These are phyloP conservation scores for Radiomyces spectabilis DNA, from an alignment of 192 early-diverging fungal genomes.

Conservation along the genomic window DNA sequence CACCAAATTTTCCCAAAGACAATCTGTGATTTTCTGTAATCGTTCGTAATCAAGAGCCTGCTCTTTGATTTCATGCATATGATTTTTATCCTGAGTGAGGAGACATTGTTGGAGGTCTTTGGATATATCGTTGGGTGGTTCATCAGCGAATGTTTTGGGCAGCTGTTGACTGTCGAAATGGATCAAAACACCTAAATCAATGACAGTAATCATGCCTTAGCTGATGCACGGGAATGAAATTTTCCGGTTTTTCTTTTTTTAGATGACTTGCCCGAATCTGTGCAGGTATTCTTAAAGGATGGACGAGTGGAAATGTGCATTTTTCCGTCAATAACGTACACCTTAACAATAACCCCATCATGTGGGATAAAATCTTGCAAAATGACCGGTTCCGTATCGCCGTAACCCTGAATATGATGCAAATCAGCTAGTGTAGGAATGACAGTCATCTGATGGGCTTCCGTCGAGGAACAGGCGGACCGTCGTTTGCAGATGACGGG, in stretches of 20 bases:
- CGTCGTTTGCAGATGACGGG: conserved; percentile 26
- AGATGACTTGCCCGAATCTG: neutral
- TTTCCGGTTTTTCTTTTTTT: neutral
- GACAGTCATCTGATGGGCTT: conserved; percentile 28
- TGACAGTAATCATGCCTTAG: neutral
- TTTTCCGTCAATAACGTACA: conserved; percentile 22
- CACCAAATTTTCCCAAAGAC: conserved; percentile 19
- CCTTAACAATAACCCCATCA: conserved; percentile 28
- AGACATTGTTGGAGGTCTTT: neutral
- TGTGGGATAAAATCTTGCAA: conserved; percentile 31
- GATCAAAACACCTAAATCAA: neutral
- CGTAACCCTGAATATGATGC: neutral
- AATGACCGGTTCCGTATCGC: conserved; percentile 16
- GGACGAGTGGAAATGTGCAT: conserved; percentile 16
- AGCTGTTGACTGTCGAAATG: conserved; percentile 31
- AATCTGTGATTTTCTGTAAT: conserved; percentile 15
- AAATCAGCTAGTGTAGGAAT: conserved; percentile 9
- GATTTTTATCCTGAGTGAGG: neutral
- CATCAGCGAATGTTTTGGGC: conserved; percentile 18
- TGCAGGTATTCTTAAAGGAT: conserved; percentile 18
- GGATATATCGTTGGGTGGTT: neutral
- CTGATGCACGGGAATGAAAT: neutral
- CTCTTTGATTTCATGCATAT: conserved; percentile 11
- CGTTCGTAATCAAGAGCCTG: conserved; percentile 12
- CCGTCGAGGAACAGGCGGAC: conserved; percentile 24